Percentiles rank a stretch among this genome's conserved stretches.
phyloP scores from a whole-genome alignment of 352 stramenopile genomes.

The Paralagenidium karlingii region DNA sequence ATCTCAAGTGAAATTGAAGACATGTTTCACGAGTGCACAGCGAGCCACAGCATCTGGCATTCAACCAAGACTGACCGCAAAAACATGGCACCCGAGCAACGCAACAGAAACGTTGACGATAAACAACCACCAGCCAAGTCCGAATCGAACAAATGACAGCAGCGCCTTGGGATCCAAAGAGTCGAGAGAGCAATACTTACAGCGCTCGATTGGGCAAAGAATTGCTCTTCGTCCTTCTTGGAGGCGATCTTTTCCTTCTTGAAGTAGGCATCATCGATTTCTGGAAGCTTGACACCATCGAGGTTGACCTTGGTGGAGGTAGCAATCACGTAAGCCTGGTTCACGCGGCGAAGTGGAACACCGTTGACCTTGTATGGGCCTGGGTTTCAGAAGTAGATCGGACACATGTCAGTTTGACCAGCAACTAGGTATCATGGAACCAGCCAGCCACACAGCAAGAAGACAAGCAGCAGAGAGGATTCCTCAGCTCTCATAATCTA shows the following conservation, averaged over 20 bases:
- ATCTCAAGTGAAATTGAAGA: no score
- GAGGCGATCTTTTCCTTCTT: constrained; percentile 79
- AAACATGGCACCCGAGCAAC: constrained; percentile 4
- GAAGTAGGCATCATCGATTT: constrained; percentile 97
- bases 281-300: constrained; percentile 83
- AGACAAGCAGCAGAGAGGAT: constrained; percentile 8
- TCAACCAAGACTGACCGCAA: neutral
- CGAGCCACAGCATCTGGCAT: no score
- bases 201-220: constrained; percentile 89
- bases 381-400: no score
- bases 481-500: constrained; percentile 88
- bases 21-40: no score
- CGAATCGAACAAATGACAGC: constrained; percentile 16
- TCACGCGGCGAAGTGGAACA: constrained; percentile 95
- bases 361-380: constrained; percentile 99
- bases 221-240: constrained; percentile 95
- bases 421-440: no score
- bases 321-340: constrained; percentile 98
- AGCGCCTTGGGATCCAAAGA: constrained; percentile 6
- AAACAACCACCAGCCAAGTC: constrained; percentile 15
- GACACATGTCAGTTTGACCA: no score
- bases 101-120: constrained; percentile 3
- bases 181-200: constrained; percentile 26
- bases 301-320: constrained; percentile 97
- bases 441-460: neutral